A percentile compares a stretch with the other conserved stretches of the same genome.
phyloP scores from a whole-genome alignment of 1,139 yeast species.

The Yamadazyma atlantica region DNA sequence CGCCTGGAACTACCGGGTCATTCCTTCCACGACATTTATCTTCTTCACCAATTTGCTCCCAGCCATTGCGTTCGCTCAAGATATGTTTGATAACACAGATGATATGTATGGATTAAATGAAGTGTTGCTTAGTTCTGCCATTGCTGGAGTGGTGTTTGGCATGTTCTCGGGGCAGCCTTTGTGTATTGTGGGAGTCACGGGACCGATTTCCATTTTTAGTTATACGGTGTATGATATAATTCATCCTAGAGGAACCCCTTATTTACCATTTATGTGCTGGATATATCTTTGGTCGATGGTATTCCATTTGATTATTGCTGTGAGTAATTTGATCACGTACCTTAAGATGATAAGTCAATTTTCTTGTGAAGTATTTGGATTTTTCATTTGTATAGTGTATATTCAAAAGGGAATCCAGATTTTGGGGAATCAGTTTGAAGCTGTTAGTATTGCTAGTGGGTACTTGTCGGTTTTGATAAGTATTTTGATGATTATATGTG shows the following conservation, averaged over 20 bases:
- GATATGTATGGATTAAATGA: conserved; percentile 91
- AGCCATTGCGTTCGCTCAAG: conserved; percentile 95
- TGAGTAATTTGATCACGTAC: conserved; percentile 66
- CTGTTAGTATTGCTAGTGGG: conserved; percentile 52
- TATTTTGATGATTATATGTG: conserved; percentile 70
- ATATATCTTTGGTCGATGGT: conserved; percentile 88
- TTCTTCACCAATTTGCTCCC: conserved; percentile 90
- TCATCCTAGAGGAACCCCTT: conserved; percentile 62
- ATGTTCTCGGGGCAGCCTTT: conserved; percentile 85
- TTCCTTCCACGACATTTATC: conserved; percentile 80
- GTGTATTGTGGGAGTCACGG: conserved; percentile 97
- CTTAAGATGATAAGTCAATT: conserved; percentile 74
- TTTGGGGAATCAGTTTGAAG: conserved; percentile 63
- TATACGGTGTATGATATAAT: conserved; percentile 87
- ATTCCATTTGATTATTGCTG: conserved; percentile 72
- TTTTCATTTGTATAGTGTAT: conserved; percentile 87
- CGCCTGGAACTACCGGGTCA: conserved; percentile 81
- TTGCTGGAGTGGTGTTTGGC: conserved; percentile 90
- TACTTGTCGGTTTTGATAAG: conserved; percentile 77
- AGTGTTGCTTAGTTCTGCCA: conserved; percentile 75
- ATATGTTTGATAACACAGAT: conserved; percentile 88
- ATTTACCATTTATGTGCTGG: conserved; percentile 96
- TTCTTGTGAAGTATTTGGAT: conserved; percentile 92
- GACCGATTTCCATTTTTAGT: conserved; percentile 89
- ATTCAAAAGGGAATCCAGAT: conserved; percentile 89